Percentiles rank a stretch among this genome's conserved stretches.
Evolutionary conservation across 2,329 filamentous ascomycete genomes (phyloP).

Genomic region (Claviceps purpurea): DNA sequence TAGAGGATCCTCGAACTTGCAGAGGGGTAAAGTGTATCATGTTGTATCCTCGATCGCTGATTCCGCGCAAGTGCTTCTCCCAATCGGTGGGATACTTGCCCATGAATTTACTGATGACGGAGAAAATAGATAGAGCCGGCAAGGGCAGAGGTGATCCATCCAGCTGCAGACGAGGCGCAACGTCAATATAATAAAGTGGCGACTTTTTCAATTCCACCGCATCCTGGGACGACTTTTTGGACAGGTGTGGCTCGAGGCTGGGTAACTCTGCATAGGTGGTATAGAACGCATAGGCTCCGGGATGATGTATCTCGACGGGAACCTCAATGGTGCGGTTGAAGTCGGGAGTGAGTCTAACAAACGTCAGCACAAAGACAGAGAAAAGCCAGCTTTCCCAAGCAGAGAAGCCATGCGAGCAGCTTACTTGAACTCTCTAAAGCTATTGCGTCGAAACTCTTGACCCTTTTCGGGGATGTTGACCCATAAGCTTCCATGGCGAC

Average conservation of each 20-base stretch:
- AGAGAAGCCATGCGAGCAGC: constrained; percentile 15
- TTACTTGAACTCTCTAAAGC: constrained; percentile 83
- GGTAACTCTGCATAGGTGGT: constrained; percentile 84
- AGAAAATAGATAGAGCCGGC: constrained; percentile 81
- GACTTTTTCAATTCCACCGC: constrained; percentile 48
- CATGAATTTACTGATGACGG: constrained; percentile 96
- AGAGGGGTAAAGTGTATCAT: constrained; percentile 98
- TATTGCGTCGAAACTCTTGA: constrained; percentile 59
- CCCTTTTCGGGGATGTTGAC: constrained; percentile 81
- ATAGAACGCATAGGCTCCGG: constrained; percentile 90
- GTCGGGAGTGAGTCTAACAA: constrained; percentile 63
- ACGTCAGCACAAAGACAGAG: background rate
- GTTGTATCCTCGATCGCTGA: constrained; percentile 87
- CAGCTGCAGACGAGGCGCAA: constrained; percentile 67
- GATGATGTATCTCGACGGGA: constrained; percentile 67
- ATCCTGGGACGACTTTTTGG: constrained; percentile 14
- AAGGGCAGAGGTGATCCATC: constrained; percentile 65
- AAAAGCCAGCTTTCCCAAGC: background rate
- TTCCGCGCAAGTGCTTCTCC: constrained; percentile 78
- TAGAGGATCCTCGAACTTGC: constrained; percentile 76
- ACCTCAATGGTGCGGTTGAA: constrained; percentile 90
- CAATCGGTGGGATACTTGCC: constrained; percentile 81
- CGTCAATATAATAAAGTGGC: constrained; percentile 80
- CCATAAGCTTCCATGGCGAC: constrained; percentile 87
- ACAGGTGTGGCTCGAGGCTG: constrained; percentile 31